Evolutionary conservation across 2,329 filamentous ascomycete species (phyloP).

Genomic region (Raffaelea ambrosiae): DNA sequence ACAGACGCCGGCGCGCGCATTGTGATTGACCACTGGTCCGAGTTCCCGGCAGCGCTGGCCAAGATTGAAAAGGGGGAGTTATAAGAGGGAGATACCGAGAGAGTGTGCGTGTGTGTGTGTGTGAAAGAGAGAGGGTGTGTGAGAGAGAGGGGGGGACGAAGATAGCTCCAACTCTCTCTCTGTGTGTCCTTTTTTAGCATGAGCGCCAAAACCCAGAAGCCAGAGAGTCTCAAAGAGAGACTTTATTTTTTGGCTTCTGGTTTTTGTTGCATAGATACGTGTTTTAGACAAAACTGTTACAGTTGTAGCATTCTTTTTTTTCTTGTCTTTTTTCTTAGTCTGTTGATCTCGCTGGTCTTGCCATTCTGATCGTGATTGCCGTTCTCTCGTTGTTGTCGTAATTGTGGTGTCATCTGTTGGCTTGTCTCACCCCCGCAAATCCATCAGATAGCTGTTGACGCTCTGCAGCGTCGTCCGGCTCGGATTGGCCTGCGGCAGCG

Average conservation of each 20-base stretch:
- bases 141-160: background rate
- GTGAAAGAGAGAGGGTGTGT: background rate
- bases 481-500: constrained; percentile 72
- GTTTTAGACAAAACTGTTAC: background rate
- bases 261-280: too few species aligned
- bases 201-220: too few species aligned
- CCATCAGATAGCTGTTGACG: constrained; percentile 84
- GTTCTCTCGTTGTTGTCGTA: background rate
- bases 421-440: constrained; percentile 23
- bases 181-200: too few species aligned
- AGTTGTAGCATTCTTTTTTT: background rate
- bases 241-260: too few species aligned
- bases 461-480: constrained; percentile 80
- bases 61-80: background rate
- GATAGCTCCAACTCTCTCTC: too few species aligned
- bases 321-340: background rate
- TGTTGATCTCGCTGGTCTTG: too few species aligned
- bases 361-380: too few species aligned
- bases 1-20: constrained; percentile 52
- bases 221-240: too few species aligned
- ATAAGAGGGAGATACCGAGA: background rate
- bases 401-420: background rate
- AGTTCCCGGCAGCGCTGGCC: constrained; percentile 40
- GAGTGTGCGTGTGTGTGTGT: too few species aligned
- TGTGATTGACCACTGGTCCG: constrained; percentile 52